Percentiles rank a stretch among this genome's conserved stretches.
Evolutionary conservation across 169 alveolate genomes (phyloP).

Genomic region (Sarcocystis neurona): DNA sequence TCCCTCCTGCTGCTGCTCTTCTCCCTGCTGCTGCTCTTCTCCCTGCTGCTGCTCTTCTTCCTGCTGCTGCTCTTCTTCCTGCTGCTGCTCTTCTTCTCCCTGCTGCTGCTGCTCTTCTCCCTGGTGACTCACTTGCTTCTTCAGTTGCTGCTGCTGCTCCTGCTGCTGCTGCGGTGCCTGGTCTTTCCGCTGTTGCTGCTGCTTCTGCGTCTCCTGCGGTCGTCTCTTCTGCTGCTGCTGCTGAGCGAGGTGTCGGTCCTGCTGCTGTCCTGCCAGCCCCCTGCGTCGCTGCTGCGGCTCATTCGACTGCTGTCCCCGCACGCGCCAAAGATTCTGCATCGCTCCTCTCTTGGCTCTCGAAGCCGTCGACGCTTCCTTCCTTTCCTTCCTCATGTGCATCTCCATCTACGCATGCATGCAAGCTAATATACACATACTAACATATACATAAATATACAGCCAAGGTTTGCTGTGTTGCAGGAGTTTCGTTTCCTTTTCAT

Average conservation of each 20-base stretch:
- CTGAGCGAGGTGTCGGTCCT: neutral
- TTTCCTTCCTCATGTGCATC: no score
- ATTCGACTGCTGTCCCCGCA: no score
- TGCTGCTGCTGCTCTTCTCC: neutral
- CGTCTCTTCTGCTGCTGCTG: neutral
- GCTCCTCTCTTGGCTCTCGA: no score
- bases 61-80: neutral
- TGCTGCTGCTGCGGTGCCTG: neutral
- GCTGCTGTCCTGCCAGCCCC: neutral
- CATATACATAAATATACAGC: no score
- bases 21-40: neutral
- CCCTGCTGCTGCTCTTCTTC: neutral
- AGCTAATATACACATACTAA: no score
- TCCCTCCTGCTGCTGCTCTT: neutral
- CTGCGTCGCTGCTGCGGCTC: neutral
- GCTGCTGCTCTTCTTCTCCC: neutral
- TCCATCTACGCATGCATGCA: no score
- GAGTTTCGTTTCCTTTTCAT: no score
- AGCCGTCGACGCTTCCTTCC: no score
- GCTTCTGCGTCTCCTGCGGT: neutral
- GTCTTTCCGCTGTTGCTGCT: neutral
- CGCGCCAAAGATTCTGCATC: no score
- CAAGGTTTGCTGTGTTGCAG: no score
- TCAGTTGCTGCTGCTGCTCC: neutral
- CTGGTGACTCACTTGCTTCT: neutral